A percentile compares a stretch with the other conserved stretches of the same genome.
These are phyloP conservation scores for Fagopyrum homotropicum DNA, from an alignment of 148 eudicot species.

Conservation along the genomic window DNA sequence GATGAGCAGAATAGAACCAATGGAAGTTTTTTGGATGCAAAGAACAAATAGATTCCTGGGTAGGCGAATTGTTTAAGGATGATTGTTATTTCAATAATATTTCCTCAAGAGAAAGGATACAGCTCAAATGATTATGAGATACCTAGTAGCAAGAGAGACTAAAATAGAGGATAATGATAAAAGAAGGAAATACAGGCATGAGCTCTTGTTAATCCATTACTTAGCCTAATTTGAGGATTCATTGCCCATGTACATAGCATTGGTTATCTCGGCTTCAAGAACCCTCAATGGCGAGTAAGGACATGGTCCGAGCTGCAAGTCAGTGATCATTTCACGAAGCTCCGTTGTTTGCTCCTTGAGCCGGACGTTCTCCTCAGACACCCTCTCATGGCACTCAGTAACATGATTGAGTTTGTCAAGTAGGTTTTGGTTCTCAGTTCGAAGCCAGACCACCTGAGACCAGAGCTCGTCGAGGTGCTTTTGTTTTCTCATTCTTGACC, in stretches of 20 bases:
- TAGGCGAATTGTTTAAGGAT: background rate
- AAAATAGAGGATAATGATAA: background rate
- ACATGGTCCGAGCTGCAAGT: constrained; percentile 57
- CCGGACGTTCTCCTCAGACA: constrained; percentile 58
- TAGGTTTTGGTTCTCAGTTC: constrained; percentile 50
- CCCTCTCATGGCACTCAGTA: constrained; percentile 36
- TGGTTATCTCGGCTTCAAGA: constrained; percentile 50
- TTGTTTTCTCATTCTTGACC: constrained; percentile 72
- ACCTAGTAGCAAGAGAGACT: constrained; percentile 1
- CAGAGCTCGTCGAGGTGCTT: constrained; percentile 61
- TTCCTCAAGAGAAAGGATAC: constrained; percentile 3
- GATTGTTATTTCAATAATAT: background rate
- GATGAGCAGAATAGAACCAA: background rate
- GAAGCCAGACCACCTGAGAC: constrained; percentile 56
- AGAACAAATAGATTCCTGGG: background rate
- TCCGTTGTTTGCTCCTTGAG: constrained; percentile 68
- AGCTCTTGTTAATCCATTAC: constrained; percentile 16
- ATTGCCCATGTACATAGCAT: constrained; percentile 32
- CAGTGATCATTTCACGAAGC: constrained; percentile 68
- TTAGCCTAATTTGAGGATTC: constrained; percentile 36
- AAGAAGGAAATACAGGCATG: constrained; percentile 10
- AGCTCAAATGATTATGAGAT: background rate
- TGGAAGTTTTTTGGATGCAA: background rate
- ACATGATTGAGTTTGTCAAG: constrained; percentile 38
- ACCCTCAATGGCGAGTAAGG: constrained; percentile 48